Percentiles rank a stretch among this genome's conserved stretches.
Evolutionary conservation across 345 rosid genomes (phyloP).

Genomic region (Balakata baccata): DNA sequence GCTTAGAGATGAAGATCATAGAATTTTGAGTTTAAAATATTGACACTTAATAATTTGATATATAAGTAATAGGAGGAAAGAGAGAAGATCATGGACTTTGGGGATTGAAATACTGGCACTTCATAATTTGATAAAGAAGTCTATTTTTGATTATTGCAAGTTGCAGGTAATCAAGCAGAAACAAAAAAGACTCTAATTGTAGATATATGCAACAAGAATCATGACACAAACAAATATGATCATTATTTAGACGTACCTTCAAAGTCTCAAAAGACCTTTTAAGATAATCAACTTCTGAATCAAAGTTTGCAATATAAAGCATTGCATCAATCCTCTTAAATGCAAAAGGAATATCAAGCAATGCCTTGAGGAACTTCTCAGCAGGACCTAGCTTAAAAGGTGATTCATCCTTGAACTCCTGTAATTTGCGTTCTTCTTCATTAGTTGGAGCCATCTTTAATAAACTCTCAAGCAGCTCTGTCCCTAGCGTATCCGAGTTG

Average conservation of each 20-base stretch:
- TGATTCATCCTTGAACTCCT: constrained; percentile 72
- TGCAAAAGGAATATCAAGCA: constrained; percentile 79
- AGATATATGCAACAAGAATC: neutral
- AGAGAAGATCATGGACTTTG: neutral
- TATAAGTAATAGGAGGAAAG: too few relatives aligned
- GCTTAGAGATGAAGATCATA: neutral
- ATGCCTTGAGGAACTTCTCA: constrained; percentile 81
- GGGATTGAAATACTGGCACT: neutral
- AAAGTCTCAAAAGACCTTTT: constrained; percentile 67
- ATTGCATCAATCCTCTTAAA: constrained; percentile 87
- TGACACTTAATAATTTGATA: too few relatives aligned
- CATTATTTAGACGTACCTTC: constrained; percentile 42
- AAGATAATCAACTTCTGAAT: constrained; percentile 80
- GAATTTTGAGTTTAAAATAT: too few relatives aligned
- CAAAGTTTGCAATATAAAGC: constrained; percentile 86
- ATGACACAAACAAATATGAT: neutral
- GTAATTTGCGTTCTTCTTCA: constrained; percentile 80
- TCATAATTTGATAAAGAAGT: neutral
- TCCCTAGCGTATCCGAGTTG: constrained; percentile 73
- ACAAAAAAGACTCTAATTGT: neutral
- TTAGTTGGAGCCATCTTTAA: constrained; percentile 92
- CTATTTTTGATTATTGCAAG: neutral
- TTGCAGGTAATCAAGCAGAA: neutral
- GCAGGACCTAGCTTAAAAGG: constrained; percentile 84
- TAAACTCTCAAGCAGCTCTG: constrained; percentile 87